Conservation (phyloP, 2,329 filamentous ascomycete genomes). For the Juglanconis sp. region DNA sequence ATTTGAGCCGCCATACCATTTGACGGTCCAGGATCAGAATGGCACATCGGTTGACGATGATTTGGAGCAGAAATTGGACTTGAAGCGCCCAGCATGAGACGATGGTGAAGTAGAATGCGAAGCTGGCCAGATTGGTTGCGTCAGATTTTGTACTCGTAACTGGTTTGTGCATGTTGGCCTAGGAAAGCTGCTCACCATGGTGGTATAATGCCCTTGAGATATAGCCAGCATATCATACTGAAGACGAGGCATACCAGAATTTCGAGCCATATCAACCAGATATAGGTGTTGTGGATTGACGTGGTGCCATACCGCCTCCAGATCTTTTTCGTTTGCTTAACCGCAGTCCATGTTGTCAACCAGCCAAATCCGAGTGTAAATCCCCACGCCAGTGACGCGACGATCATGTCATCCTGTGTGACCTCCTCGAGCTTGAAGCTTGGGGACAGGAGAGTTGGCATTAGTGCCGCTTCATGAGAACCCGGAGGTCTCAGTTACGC, state of each 20-base stretch:
- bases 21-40: slow-evolving; percentile 40
- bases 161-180: too few relatives aligned
- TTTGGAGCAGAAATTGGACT: slow-evolving; percentile 8
- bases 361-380: slow-evolving; percentile 11
- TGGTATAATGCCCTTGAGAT: slow-evolving; percentile 1
- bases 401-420: slow-evolving; percentile 6
- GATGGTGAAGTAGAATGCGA: slow-evolving; percentile 9
- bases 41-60: slow-evolving; percentile 50
- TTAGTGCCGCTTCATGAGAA: not conserved
- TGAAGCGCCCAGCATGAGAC: slow-evolving; percentile 6
- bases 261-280: slow-evolving; percentile 9
- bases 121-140: not conserved
- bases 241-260: not conserved
- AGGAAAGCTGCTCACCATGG: not conserved
- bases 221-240: slow-evolving; percentile 5
- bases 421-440: slow-evolving; percentile 7
- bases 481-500: not conserved
- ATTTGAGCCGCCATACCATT: slow-evolving; percentile 24
- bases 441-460: slow-evolving; percentile 2
- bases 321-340: not conserved
- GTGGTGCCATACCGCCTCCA: slow-evolving; percentile 6
- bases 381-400: slow-evolving; percentile 8
- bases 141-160: too few relatives aligned
- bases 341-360: slow-evolving; percentile 5
- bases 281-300: slow-evolving; percentile 9